Evolutionary conservation across 352 stramenopile genomes (phyloP).

Genomic region (Globisporangium takayamanum): DNA sequence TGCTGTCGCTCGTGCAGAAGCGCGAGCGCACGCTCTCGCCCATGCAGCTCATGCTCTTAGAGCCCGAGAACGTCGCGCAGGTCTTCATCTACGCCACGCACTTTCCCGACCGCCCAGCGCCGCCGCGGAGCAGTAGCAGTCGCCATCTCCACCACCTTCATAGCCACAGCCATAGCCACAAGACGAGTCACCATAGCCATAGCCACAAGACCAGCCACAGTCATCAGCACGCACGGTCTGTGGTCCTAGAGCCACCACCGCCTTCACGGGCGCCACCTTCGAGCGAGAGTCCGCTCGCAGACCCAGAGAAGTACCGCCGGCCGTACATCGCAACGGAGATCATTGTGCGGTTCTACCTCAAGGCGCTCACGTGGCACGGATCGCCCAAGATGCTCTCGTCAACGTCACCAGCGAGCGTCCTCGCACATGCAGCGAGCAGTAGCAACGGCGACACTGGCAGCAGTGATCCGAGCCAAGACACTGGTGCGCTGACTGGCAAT

Average conservation of each 20-base stretch:
- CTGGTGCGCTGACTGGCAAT: background rate
- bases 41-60: slow-evolving; percentile 58
- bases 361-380: slow-evolving; percentile 66
- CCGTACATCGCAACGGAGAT: slow-evolving; percentile 65
- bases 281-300: slow-evolving; percentile 11
- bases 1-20: slow-evolving; percentile 51
- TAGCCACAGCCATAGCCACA: background rate
- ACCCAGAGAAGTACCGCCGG: slow-evolving; percentile 49
- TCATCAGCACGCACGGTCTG: too few relatives aligned
- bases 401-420: slow-evolving; percentile 3
- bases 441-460: background rate
- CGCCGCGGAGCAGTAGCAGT: slow-evolving; percentile 1
- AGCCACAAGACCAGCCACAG: background rate
- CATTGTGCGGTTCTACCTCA: slow-evolving; percentile 68
- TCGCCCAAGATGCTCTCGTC: slow-evolving; percentile 27
- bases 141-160: background rate
- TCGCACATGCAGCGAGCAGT: background rate
- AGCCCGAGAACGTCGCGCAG: slow-evolving; percentile 46
- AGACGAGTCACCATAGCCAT: background rate
- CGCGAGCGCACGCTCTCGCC: slow-evolving; percentile 56
- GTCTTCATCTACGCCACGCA: slow-evolving; percentile 61
- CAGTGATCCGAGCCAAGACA: background rate
- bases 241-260: background rate
- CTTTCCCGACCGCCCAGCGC: slow-evolving; percentile 6
- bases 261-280: background rate